Percentiles rank a stretch among this genome's conserved stretches.
Evolutionary conservation across 768 basidiomycete genomes (phyloP).

Genomic region (Amanita rubescens): DNA sequence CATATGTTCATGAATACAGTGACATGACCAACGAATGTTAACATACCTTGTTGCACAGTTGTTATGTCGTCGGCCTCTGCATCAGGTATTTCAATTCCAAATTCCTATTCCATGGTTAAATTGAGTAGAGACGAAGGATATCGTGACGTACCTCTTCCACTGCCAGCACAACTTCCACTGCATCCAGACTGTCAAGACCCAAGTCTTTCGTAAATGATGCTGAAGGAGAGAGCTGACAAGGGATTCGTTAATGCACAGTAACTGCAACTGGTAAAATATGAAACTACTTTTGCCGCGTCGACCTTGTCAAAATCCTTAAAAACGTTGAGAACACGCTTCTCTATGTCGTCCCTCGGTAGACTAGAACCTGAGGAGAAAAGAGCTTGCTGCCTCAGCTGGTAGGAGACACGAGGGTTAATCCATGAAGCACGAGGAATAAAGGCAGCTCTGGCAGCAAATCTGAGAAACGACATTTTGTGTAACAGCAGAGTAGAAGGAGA

Average conservation of each 20-base stretch:
- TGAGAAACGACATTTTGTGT: constrained; percentile 44
- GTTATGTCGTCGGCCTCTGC: constrained; percentile 92
- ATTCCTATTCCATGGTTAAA: constrained; percentile 56
- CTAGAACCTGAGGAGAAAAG: constrained; percentile 61
- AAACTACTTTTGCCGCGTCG: constrained; percentile 56
- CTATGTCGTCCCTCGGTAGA: constrained; percentile 61
- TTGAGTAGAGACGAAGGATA: neutral
- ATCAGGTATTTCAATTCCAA: constrained; percentile 96
- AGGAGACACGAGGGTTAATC: constrained; percentile 26
- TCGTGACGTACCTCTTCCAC: constrained; percentile 71
- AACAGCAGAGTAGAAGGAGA: constrained; percentile 4
- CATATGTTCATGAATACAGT: constrained; percentile 13
- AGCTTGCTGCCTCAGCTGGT: constrained; percentile 35
- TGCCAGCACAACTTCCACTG: constrained; percentile 98
- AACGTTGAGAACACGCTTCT: constrained; percentile 71
- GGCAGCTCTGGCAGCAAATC: constrained; percentile 40
- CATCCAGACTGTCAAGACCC: constrained; percentile 91
- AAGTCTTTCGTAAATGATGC: constrained; percentile 76
- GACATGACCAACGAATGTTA: constrained; percentile 5
- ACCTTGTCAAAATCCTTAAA: constrained; percentile 90
- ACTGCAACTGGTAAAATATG: neutral
- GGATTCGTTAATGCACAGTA: neutral
- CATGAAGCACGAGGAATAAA: constrained; percentile 34
- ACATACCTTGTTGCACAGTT: constrained; percentile 83
- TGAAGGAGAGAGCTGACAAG: constrained; percentile 50